Evolutionary conservation across 495 filamentous ascomycete species (phyloP).

Genomic region (Venustampulla echinocandica): DNA sequence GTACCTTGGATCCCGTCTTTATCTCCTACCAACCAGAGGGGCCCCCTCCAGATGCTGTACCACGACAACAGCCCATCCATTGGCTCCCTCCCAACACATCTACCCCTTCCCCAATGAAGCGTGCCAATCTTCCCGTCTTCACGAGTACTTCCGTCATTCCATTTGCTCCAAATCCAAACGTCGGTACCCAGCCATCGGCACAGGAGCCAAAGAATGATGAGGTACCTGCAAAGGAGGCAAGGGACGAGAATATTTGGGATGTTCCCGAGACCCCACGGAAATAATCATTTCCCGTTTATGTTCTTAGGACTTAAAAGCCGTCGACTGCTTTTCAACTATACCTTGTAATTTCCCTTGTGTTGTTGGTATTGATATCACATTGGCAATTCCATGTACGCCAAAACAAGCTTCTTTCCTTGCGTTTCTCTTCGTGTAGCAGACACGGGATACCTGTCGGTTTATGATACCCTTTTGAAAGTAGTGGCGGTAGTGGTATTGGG

Average conservation of each 20-base stretch:
- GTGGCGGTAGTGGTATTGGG: neutral
- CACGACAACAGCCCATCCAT: conserved; percentile 12
- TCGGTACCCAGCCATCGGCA: neutral
- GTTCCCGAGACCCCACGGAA: conserved; percentile 15
- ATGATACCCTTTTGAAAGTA: conserved; percentile 8
- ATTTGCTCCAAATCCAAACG: conserved; percentile 25
- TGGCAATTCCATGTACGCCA: no score
- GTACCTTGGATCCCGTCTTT: no score
- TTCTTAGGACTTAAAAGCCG: no score
- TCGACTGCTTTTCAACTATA: no score
- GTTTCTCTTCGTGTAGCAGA: no score
- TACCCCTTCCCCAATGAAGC: conserved; percentile 30
- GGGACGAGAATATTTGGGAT: conserved; percentile 14
- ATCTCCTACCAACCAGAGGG: conserved; percentile 26
- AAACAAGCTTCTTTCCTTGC: no score
- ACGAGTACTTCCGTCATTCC: conserved; percentile 42
- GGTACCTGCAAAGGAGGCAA: neutral
- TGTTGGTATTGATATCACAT: no score
- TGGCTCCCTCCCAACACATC: conserved; percentile 17
- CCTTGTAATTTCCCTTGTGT: no score
- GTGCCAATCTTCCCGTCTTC: conserved; percentile 40
- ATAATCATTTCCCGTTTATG: neutral
- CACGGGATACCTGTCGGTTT: no score
- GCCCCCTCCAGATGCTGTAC: conserved; percentile 7
- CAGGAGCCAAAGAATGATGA: neutral